Percentiles rank a stretch among this genome's conserved stretches.
Conservation (phyloP, 768 basidiomycete genomes). For the Dacryopinax primogenitus region DNA sequence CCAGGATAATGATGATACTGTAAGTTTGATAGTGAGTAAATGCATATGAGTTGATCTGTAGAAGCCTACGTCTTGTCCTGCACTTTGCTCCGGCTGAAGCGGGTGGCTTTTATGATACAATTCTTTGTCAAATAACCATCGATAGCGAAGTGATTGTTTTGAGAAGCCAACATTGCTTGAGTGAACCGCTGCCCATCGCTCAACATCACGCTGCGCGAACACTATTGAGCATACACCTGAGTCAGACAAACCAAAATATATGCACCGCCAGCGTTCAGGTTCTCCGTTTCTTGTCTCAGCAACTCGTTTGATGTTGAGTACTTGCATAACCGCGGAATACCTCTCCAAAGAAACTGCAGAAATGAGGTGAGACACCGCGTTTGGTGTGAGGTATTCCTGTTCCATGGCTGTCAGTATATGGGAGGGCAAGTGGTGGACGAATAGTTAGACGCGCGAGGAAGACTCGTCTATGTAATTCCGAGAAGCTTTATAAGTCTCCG, state of each 20-base stretch:
- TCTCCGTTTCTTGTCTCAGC: slow-evolving; percentile 21
- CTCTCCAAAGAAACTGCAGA: slow-evolving; percentile 8
- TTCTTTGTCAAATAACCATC: slow-evolving; percentile 22
- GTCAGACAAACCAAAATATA: background rate
- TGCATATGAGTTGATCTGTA: background rate
- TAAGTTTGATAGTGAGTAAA: background rate
- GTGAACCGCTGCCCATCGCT: slow-evolving; percentile 29
- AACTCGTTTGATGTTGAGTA: background rate
- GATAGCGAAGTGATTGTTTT: slow-evolving; percentile 28
- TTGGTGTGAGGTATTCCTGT: background rate
- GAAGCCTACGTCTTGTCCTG: background rate
- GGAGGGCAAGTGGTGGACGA: background rate
- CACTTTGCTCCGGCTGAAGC: background rate
- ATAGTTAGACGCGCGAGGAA: background rate
- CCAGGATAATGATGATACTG: background rate
- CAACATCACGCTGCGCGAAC: background rate
- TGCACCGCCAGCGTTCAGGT: slow-evolving; percentile 3
- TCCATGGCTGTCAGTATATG: background rate
- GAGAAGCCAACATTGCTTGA: slow-evolving; percentile 33
- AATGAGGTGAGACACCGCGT: background rate
- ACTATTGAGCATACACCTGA: background rate
- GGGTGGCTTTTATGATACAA: background rate
- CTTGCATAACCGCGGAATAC: background rate
- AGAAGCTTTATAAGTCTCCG: too few species aligned
- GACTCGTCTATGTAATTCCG: background rate